Base-by-base conservation (phyloP, 2,329 filamentous ascomycete species). In the Monosporascus cannonballus region DNA sequence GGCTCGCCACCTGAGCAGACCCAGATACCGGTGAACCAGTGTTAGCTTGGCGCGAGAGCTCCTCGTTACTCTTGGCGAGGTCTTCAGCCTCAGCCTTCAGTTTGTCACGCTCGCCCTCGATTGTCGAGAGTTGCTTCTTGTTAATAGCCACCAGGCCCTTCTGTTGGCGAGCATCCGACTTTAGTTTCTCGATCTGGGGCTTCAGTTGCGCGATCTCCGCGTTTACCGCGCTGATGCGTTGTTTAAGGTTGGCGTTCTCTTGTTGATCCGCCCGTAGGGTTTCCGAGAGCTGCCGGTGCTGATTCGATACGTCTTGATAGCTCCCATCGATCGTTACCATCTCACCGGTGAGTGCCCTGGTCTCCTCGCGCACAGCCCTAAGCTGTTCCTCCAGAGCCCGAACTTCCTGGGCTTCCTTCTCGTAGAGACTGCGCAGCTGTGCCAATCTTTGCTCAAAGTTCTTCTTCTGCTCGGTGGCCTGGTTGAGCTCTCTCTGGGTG, bases 61-160 rank as follows among this genome's bases (percentile, higher is more conserved):
- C 85, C 65, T 82, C 83, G 61, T 75, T 83, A 63, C 74, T 81
- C 76, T 78, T 86, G 68, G 73, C 79, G 58, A 86, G 79, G 49
- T 83, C 84, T 54, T 85, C 85, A 45, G 87, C 86, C 69, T 97
- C 93, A 1, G 77, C 75, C 73, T 91, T 92, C 39, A 96, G 76
- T 75, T 90, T 93, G 55, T 97, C 93, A 34, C 89, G 83, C 69
- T 97, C 93, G 47, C 82, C 83, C 70, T 99, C 94, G 53, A 87
- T 90, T 1, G 92, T 96, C 37, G 87, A 83, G 55, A 97, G 76
- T 72, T 99, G 94, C 75, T 99, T 99, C 78, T 95, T 97, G 74
- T 96, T 96, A 73, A 99, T 99, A 44, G 94, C 92, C 30, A 96
- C 93, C 59, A 97, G 78, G 18, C 94, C 94, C 74, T 96, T 97